Base-by-base conservation (phyloP, 305 asterid genomes). In the Fraxinus paxiana region DNA sequence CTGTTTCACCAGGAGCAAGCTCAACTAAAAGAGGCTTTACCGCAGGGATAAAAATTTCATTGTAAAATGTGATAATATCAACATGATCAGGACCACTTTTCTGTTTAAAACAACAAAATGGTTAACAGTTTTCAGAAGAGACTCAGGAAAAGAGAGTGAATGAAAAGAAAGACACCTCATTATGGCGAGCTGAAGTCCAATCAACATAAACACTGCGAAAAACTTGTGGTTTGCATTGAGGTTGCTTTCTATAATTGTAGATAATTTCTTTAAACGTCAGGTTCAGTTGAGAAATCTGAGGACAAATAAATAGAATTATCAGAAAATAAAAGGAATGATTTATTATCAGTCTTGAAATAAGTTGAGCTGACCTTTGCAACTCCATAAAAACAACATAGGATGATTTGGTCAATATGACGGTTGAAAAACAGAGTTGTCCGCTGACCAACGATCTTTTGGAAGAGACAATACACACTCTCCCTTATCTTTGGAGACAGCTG, bases 211-310 rank as follows among this genome's bases (percentile, higher is more conserved):
- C 98, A 83, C 92, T 90, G 75, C 98, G 97, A 72, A 96, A 96
- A 82, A 96, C 98, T 89, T 93, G 99, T 43, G 97, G 95, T 77
- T 96, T 96, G 92, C 99, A 94, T 15, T 96, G 99, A 80, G 98
- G 97, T 75, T 96, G 98, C 87, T 93, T 96, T 85, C 94, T 91
- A 79, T 96, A 94, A 87, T 94, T 96, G 90, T 82, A 88, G 80
- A 96, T 91, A 75, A 96, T 94, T 88, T 96, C 99, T 87, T 90
- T 96, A 91, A 96, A 94, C 13, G 98, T 96, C 87, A 96, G 90
- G 89, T 74, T 94, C 85, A 94, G 84, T 71, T 93, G 98, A 83
- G 97, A 96, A 84, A 96, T 94, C 99, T 96, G 97, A 92, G 88
- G 63, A 75, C 2, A 24, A 81, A 73, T 59, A 61, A 78, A 75